phyloP scores from a whole-genome alignment of 805 yeast species.

The Jamesozyma lodderae region DNA sequence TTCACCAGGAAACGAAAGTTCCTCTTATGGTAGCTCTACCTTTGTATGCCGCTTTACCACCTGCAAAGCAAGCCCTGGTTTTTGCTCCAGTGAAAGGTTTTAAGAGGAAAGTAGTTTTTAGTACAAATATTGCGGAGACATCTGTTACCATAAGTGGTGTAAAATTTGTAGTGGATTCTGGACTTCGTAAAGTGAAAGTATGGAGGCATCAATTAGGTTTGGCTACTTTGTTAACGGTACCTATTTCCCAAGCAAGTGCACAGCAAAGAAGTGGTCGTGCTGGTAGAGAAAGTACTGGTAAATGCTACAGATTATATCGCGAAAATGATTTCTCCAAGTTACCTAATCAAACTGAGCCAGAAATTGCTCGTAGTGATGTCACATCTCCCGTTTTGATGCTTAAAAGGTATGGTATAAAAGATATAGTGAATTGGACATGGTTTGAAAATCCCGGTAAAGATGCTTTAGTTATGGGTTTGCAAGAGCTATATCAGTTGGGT shows the following conservation, averaged over 20 bases:
- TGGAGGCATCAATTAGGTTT: constrained; percentile 91
- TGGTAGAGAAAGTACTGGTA: constrained; percentile 95
- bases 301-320: constrained; percentile 74
- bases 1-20: constrained; percentile 52
- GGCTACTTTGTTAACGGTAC: constrained; percentile 85
- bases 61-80: constrained; percentile 72
- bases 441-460: constrained; percentile 80
- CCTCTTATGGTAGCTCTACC: constrained; percentile 75
- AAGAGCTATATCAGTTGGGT: constrained; percentile 64
- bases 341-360: constrained; percentile 82
- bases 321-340: constrained; percentile 59
- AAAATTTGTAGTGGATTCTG: constrained; percentile 85
- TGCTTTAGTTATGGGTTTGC: constrained; percentile 65
- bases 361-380: constrained; percentile 78
- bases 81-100: constrained; percentile 56
- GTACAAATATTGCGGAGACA: constrained; percentile 97
- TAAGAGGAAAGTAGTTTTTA: constrained; percentile 75
- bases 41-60: constrained; percentile 88
- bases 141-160: constrained; percentile 95
- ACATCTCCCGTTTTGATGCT: constrained; percentile 76
- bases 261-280: constrained; percentile 97
- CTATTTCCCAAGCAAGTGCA: constrained; percentile 90
- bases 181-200: constrained; percentile 84
- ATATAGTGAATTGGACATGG: constrained; percentile 86
- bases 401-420: constrained; percentile 74